Conservation (phyloP, 2,329 filamentous ascomycete species). For the Drechmeria coniospora region DNA sequence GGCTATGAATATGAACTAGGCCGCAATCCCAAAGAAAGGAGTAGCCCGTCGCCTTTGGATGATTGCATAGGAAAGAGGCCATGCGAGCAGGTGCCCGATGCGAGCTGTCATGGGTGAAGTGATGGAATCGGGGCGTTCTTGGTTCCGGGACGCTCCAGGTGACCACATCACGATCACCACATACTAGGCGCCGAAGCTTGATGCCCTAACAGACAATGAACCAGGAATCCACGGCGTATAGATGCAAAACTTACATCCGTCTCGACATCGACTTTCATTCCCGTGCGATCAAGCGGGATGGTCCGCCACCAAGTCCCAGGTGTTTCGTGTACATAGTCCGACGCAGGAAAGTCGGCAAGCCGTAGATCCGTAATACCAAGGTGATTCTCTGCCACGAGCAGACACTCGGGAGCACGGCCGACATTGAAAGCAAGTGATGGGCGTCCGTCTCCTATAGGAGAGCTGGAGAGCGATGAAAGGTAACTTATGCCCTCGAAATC, state of each 20-base stretch:
- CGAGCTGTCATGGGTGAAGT: background rate
- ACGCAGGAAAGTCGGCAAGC: background rate
- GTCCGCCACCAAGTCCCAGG: background rate
- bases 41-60: background rate
- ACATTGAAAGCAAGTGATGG: background rate
- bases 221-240: background rate
- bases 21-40: background rate
- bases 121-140: background rate
- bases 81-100: background rate
- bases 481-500: background rate
- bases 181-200: constrained; percentile 1
- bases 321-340: background rate
- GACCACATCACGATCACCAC: background rate
- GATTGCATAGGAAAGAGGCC: background rate
- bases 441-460: background rate
- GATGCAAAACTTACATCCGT: background rate
- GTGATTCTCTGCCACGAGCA: background rate
- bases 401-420: background rate
- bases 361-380: background rate
- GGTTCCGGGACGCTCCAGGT: constrained; percentile 1
- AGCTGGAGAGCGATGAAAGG: background rate
- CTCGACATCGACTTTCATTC: background rate
- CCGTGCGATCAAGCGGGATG: background rate
- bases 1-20: constrained; percentile 1
- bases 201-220: constrained; percentile 1